Base-by-base conservation (phyloP, 2,329 filamentous ascomycete genomes). In the Paramyrothecium roridum region DNA sequence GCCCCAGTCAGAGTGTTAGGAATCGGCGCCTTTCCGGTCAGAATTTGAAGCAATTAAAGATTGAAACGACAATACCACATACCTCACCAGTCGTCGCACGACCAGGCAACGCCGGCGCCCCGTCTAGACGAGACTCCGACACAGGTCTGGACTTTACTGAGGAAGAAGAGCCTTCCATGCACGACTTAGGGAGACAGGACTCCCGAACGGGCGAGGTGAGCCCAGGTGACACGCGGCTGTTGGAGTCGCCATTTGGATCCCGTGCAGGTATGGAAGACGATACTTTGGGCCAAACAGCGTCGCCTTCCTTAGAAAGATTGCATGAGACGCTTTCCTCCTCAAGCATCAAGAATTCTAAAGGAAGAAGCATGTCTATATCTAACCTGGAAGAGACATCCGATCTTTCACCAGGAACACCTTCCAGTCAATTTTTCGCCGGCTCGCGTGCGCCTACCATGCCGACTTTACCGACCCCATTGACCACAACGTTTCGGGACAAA, bases 11-110 rank as follows among this genome's bases (percentile, higher is more conserved):
- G 62, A 80, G 85, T 45, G 89, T 96, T 52, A 83, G 90, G 53
- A 90, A 82, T 63, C 83, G 93, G 57, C 84, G 93, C 58, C 75
- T 96, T 33, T 96, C 93, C 3, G 90, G 89, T 8, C 87, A 91
- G 63, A 91, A 90, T 63, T 76, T 83, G 16, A 93, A 90, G 68
- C 89, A 93, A 65, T 77, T 98, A 52, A 96, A 92, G 73, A 97
- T 98, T 54, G 91, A 97, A 70, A 97, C 92, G 0, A 61, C 65
- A 1, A 71, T 65, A 3, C 53, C 64, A 8, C 54, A 50, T 13
- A 57, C 61, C 34, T 50, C 56, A 2, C 57, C 62, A 30, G 54
- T 57, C 4, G 33, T 53, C 7, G 57, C 52, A 22, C 23, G 17
- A 3, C 19, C 10, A 17, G n/a, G 34, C 8, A 58, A 52, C 8